Percentiles rank a stretch among this genome's conserved stretches.
Conservation (phyloP, 441 rosid genomes). For the Croton laevigatus region DNA sequence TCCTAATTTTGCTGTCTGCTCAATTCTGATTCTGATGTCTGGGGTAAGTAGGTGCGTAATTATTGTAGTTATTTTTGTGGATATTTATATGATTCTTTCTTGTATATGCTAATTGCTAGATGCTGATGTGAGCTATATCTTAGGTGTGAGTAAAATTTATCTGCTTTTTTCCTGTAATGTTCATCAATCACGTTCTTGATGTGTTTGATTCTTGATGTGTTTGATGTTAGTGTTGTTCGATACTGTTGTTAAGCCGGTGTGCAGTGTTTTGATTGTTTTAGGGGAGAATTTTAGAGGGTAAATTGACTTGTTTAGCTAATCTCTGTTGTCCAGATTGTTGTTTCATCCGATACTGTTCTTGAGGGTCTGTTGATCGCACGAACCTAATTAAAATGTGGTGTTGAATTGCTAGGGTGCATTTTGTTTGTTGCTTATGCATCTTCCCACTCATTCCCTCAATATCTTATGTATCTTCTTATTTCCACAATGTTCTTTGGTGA, state of each 20-base stretch:
- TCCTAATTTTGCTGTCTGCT: neutral
- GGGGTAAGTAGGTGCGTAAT: neutral
- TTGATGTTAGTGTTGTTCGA: neutral
- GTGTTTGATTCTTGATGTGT: neutral
- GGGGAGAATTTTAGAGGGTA: neutral
- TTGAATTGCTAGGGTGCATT: neutral
- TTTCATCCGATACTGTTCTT: neutral
- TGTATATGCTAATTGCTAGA: neutral
- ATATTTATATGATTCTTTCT: neutral
- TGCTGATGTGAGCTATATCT: neutral
- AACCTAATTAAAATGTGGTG: neutral
- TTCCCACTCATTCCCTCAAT: neutral
- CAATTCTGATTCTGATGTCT: neutral
- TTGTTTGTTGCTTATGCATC: neutral
- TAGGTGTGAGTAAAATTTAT: neutral
- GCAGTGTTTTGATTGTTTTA: too few relatives aligned
- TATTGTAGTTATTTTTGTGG: neutral
- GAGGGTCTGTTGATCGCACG: neutral
- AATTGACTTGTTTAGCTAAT: neutral
- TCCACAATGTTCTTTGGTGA: neutral
- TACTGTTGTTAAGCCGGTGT: too few relatives aligned
- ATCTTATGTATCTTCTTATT: neutral
- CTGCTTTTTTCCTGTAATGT: neutral
- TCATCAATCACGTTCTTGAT: neutral
- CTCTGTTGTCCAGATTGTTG: neutral